Percentiles rank a stretch among this genome's conserved stretches.
Conservation (phyloP, 192 early-diverging fungal species). For the Rhizoclosmatium sp. region DNA sequence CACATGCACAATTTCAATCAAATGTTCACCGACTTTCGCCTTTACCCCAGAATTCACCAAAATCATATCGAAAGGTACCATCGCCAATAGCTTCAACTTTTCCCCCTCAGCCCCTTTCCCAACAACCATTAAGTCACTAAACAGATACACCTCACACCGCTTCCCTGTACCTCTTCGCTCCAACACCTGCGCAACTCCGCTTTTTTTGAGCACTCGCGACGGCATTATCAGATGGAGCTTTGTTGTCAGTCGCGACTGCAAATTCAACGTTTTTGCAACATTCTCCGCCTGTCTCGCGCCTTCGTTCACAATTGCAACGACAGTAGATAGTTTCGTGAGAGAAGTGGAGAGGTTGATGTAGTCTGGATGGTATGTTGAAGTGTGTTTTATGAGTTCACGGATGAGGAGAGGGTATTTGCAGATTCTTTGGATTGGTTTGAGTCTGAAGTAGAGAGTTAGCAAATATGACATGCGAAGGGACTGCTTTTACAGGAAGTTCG, state of each 20-base stretch:
- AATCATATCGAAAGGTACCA: slow-evolving; percentile 59
- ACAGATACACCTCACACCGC: slow-evolving; percentile 60
- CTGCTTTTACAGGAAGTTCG: slow-evolving; percentile 38
- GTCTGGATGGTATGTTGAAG: slow-evolving; percentile 56
- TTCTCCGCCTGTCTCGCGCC: slow-evolving; percentile 59
- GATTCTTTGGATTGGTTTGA: slow-evolving; percentile 67
- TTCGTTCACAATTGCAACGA: slow-evolving; percentile 66
- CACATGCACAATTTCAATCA: slow-evolving; percentile 55
- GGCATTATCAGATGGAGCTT: slow-evolving; percentile 61
- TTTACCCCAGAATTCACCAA: slow-evolving; percentile 34
- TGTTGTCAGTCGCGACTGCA: slow-evolving; percentile 56
- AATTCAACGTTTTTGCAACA: slow-evolving; percentile 62
- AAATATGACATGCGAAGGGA: not conserved
- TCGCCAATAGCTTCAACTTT: slow-evolving; percentile 58
- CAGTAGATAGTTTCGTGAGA: slow-evolving; percentile 59
- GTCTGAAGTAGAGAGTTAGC: slow-evolving; percentile 11
- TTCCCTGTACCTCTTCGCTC: slow-evolving; percentile 41
- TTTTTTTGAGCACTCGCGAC: slow-evolving; percentile 53
- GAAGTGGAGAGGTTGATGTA: slow-evolving; percentile 50
- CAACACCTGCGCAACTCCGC: slow-evolving; percentile 26
- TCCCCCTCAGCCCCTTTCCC: slow-evolving; percentile 49
- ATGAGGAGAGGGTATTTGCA: slow-evolving; percentile 67
- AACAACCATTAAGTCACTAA: slow-evolving; percentile 65
- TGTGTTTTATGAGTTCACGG: slow-evolving; percentile 60
- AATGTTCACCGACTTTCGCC: slow-evolving; percentile 36